phyloP scores from a whole-genome alignment of 2,329 filamentous ascomycete species.

The Cercospora sp. region DNA sequence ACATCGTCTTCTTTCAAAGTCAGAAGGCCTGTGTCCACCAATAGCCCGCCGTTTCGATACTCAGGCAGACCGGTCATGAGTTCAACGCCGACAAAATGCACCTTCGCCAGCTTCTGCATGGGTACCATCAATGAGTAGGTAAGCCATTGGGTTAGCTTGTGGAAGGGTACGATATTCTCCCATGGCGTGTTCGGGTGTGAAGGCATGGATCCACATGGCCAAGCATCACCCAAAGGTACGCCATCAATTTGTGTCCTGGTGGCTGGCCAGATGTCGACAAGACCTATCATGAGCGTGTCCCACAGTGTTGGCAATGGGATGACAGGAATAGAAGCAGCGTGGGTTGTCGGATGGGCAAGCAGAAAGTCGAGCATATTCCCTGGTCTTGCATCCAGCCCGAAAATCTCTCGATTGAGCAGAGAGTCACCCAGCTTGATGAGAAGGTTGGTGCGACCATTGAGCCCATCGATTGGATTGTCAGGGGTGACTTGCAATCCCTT shows the following conservation, averaged over 20 bases:
- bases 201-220: constrained; percentile 87
- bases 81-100: constrained; percentile 80
- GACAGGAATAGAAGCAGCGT: constrained; percentile 84
- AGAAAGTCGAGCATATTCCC: constrained; percentile 96
- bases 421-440: constrained; percentile 74
- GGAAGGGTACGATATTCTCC: constrained; percentile 85
- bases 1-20: constrained; percentile 70
- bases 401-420: constrained; percentile 77
- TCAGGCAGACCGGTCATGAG: constrained; percentile 86
- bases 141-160: constrained; percentile 94
- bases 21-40: constrained; percentile 81
- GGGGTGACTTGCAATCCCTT: constrained; percentile 82
- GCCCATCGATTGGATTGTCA: constrained; percentile 76
- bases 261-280: constrained; percentile 84
- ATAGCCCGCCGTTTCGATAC: constrained; percentile 86
- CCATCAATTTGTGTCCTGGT: constrained; percentile 86
- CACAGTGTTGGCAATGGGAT: constrained; percentile 85
- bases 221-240: constrained; percentile 85
- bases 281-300: constrained; percentile 83
- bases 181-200: constrained; percentile 67
- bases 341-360: constrained; percentile 85
- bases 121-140: constrained; percentile 92
- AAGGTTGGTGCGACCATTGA: constrained; percentile 81
- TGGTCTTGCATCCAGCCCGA: constrained; percentile 79
- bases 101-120: constrained; percentile 76